These are phyloP conservation scores for Trichosporon inkin DNA, from an alignment of 1,284 basidiomycete genomes.

Conservation along the genomic window DNA sequence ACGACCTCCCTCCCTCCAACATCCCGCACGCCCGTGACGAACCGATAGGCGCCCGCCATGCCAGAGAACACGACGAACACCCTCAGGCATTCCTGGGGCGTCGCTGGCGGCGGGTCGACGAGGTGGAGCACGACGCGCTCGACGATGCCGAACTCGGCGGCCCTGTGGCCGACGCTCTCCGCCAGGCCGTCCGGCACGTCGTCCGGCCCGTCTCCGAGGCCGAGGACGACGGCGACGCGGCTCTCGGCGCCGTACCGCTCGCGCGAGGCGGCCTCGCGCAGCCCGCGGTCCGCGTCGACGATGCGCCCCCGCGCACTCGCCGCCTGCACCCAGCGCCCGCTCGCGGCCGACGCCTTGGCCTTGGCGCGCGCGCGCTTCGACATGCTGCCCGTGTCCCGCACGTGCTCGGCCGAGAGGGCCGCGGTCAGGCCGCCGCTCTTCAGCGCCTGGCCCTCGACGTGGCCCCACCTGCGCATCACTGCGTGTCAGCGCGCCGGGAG, in stretches of 20 bases:
- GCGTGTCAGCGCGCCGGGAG: constrained; percentile 6
- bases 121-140: constrained; percentile 80
- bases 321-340: constrained; percentile 41
- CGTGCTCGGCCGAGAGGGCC: constrained; percentile 69
- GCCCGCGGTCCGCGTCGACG: constrained; percentile 77
- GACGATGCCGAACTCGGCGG: constrained; percentile 57
- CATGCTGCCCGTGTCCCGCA: constrained; percentile 44
- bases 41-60: constrained; percentile 89
- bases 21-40: constrained; percentile 79
- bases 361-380: constrained; percentile 43
- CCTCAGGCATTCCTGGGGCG: constrained; percentile 66
- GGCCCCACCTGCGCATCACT: constrained; percentile 72
- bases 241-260: constrained; percentile 80
- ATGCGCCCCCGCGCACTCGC: constrained; percentile 68
- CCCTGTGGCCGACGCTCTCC: constrained; percentile 67
- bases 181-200: constrained; percentile 77
- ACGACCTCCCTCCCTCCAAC: constrained; percentile 79
- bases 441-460: constrained; percentile 85
- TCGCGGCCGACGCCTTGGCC: constrained; percentile 41
- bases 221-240: constrained; percentile 77
- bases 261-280: constrained; percentile 64
- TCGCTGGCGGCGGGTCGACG: constrained; percentile 60
- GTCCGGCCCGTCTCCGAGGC: constrained; percentile 77
- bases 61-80: constrained; percentile 83
- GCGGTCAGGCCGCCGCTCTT: constrained; percentile 80